phyloP scores from a whole-genome alignment of 2,329 filamentous ascomycete genomes.

The Atkinsonella hypoxylon region DNA sequence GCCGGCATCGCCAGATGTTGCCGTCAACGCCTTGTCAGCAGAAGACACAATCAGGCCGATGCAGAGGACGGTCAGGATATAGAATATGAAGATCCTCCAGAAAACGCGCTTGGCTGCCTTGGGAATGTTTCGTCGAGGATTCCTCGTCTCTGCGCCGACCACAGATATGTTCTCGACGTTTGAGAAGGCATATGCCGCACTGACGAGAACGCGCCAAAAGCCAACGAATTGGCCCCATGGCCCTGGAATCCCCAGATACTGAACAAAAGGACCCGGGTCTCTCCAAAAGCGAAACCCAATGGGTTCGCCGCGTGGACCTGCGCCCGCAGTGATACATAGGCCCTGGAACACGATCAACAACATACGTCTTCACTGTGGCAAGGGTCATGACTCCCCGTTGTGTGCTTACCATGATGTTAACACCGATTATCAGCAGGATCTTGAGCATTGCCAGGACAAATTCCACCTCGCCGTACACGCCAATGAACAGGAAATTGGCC shows the following conservation, averaged over 20 bases:
- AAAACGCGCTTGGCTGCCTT: constrained; percentile 41
- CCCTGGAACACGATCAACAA: neutral
- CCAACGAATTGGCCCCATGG: constrained; percentile 38
- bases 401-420: constrained; percentile 44
- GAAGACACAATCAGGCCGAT: constrained; percentile 37
- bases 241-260: constrained; percentile 35
- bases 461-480: constrained; percentile 48
- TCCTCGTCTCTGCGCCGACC: constrained; percentile 33
- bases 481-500: constrained; percentile 44
- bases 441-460: constrained; percentile 47
- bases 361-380: neutral
- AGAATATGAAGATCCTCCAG: constrained; percentile 41
- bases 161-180: constrained; percentile 39
- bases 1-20: constrained; percentile 25
- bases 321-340: constrained; percentile 7
- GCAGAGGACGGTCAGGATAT: constrained; percentile 38
- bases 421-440: constrained; percentile 45
- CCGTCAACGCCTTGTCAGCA: constrained; percentile 19
- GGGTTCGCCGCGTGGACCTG: constrained; percentile 32
- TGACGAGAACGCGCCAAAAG: constrained; percentile 20
- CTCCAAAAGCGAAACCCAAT: constrained; percentile 51
- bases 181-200: constrained; percentile 34
- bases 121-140: constrained; percentile 36
- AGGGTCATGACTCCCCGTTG: neutral
- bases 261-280: constrained; percentile 39